Base-by-base conservation (phyloP, 2,329 filamentous ascomycete genomes). In the Aciculosporium take region DNA sequence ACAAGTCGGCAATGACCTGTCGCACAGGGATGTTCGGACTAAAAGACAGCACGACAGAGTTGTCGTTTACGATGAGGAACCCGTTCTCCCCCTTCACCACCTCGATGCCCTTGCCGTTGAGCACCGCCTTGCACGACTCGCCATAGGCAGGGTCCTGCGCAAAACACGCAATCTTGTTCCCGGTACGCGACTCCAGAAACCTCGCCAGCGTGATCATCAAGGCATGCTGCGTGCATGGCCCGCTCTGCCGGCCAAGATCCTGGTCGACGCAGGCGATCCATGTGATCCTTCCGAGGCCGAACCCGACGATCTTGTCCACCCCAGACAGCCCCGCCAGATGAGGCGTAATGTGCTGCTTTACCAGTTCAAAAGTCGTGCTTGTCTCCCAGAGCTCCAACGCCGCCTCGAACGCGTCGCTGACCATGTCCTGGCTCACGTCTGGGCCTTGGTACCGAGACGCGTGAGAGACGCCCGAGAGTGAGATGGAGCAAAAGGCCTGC, bases 1-100 rank as follows among this genome's bases (percentile, higher is more conserved):
- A 27, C 18, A 52, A 23, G 6, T 53, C 51, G 2, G 47, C 37
- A 6, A 49, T 32, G 20, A 53, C 46, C 28, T 53, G 51, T 30
- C 45, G 48, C 18, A 53, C 48, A 4, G 51, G 51, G 13, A 49
- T 23, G 10, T 41, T 45, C 5, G 49, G 47, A 7, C 6, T 7
- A 3, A 47, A 34, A 12, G 45, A 40, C 12, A 52, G 27, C 13
- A 52, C 49, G 5, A 51, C 30, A 3, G 47, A 48, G 18, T 27
- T n/a, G 3, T 44, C 45, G 8, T 53, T 48, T 3, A 49, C 39
- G 29, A 46, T 34, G 21, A 52, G 37, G 29, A 51, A 51, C 5
- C 47, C 49, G 33, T 41, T 35, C 9, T 45, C 41, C 25, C 27
- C 45, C 27, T 45, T 28, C 7, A 50, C 18, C 2, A 51, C 43